phyloP scores from a whole-genome alignment of 2,329 filamentous ascomycete genomes.

The Phaeosphaeriaceae sp. region DNA sequence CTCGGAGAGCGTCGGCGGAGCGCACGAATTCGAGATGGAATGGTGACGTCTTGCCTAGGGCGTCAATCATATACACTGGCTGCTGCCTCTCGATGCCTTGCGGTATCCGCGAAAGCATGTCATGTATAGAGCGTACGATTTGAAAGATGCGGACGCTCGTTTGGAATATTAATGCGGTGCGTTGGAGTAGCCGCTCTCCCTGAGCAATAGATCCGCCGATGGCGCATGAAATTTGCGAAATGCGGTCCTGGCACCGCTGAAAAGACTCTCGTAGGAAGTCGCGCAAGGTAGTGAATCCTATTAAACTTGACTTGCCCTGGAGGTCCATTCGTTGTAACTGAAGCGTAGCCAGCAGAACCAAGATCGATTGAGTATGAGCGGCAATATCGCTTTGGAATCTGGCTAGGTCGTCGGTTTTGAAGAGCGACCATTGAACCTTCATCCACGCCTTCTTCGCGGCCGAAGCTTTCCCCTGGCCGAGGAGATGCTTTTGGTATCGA shows the following conservation, averaged over 20 bases:
- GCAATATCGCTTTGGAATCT: background rate
- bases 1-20: background rate
- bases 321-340: no score
- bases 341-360: no score
- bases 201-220: no score
- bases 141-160: background rate
- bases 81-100: background rate
- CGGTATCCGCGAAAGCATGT: background rate
- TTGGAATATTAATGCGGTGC: background rate
- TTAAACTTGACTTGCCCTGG: no score
- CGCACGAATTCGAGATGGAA: background rate
- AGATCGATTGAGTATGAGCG: background rate
- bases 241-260: no score
- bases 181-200: background rate
- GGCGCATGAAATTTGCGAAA: no score
- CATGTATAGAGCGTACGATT: background rate
- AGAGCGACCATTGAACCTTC: background rate
- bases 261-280: no score
- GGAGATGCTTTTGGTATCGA: background rate
- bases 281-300: no score
- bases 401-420: background rate
- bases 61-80: background rate
- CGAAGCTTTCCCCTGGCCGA: background rate
- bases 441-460: background rate
- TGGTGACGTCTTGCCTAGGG: background rate